Percentiles rank a stretch among this genome's conserved stretches.
These are phyloP conservation scores for Boletus mariae DNA, from an alignment of 1,284 basidiomycete genomes.

Conservation along the genomic window DNA sequence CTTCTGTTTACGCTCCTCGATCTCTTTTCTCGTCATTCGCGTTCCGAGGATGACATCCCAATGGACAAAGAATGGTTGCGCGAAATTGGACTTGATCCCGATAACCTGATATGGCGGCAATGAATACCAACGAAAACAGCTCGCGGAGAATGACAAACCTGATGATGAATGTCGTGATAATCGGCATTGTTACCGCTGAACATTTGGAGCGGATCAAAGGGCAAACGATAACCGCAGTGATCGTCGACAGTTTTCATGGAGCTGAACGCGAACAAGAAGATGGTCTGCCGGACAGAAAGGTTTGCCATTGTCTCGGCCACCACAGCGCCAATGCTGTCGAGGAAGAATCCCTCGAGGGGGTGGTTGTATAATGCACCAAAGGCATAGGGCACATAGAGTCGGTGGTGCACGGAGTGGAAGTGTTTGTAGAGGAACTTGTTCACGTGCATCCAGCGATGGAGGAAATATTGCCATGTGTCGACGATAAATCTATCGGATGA, in stretches of 20 bases:
- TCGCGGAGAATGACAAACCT: constrained; percentile 46
- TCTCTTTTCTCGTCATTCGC: constrained; percentile 71
- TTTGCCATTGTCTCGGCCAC: constrained; percentile 69
- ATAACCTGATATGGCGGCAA: constrained; percentile 50
- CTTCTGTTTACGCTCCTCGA: constrained; percentile 44
- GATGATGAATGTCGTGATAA: constrained; percentile 98
- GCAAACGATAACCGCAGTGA: constrained; percentile 90
- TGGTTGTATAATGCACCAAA: constrained; percentile 99
- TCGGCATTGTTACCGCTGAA: constrained; percentile 92
- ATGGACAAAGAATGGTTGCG: constrained; percentile 91
- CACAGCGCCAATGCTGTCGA: constrained; percentile 83
- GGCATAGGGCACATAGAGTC: constrained; percentile 95
- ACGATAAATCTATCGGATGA: constrained; percentile 72
- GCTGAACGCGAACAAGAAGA: constrained; percentile 80
- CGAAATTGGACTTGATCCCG: constrained; percentile 95
- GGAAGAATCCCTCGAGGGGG: constrained; percentile 88
- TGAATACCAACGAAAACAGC: constrained; percentile 1
- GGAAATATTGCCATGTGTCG: constrained; percentile 98
- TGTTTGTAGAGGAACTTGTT: constrained; percentile 90
- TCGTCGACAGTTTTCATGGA: constrained; percentile 97
- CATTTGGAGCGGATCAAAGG: constrained; percentile 87
- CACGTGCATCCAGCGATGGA: constrained; percentile 89
- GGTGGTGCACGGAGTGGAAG: constrained; percentile 94
- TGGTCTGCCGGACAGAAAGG: constrained; percentile 84
- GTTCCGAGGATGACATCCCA: constrained; percentile 84